Evolutionary conservation across 345 rosid species (phyloP), one percentile per base, ranked within the genome.

Genomic region (Arabidopsis suecica): DNA sequence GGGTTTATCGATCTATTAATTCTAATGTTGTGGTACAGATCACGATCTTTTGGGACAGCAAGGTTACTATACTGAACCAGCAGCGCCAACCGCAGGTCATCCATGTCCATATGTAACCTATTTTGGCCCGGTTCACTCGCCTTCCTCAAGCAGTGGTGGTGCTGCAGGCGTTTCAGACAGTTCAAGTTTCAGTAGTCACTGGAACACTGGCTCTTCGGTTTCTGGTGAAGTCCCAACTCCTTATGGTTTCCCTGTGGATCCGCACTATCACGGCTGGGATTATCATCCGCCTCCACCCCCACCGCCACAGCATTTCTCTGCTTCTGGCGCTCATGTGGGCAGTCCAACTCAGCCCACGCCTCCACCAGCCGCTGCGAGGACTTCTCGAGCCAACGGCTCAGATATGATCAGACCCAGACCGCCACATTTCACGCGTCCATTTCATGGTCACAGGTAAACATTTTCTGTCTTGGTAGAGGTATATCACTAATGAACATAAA

Each of bases 41-140:
- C 91, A 90, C 65, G 97, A 88, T 80, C 83, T 84, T 56, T 63
- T 84, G 78, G 91, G 88, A 30, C 97, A 88, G 45, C 81, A 78
- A 51, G 81, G 81, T 28, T 78, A 66, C 65, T 88, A 82, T 54
- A 77, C 93, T 6, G 99, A 95, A 69, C 96, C 86, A 62, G 68
- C 93, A 12, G 88, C 86, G 61, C 81, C 93, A 67, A 80, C 99
- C 40, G 84, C 91, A 11, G 79, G 82, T 34, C 97, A 95, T 76
- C 89, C 92, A 57, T 95, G 99, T 75, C 99, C 99, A 12, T 95
- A 92, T 70, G 79, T 95, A 66, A 86, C 97, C 73, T 95, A 92
- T 81, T 61, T 92, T 57, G 97, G 92, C 65, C 97, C 99, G 10
- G 75, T 90, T 73, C 93, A 87, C 70, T 94, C 98, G 0, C 85